These are phyloP conservation scores for Odonthalia washingtoniensis DNA, from an alignment of 31 red algal species.

Conservation along the genomic window DNA sequence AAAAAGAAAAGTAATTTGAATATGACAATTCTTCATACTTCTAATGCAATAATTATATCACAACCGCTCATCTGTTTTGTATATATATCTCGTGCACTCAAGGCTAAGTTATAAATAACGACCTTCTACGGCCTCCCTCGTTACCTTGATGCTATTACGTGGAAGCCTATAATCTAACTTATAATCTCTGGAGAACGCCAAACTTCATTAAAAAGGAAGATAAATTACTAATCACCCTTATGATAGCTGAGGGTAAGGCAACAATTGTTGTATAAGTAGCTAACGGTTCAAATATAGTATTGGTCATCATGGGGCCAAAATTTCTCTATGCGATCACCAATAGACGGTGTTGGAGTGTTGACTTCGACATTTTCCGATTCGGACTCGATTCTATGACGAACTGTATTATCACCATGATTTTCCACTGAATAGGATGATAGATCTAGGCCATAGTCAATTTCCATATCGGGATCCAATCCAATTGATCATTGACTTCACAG, in stretches of 20 bases:
- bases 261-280: neutral
- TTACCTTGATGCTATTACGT: too few species aligned
- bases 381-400: neutral
- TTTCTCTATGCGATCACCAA: neutral
- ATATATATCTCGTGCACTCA: too few species aligned
- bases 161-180: too few species aligned
- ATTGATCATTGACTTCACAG: neutral
- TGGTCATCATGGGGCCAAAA: neutral
- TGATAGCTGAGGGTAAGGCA: neutral
- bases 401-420: neutral
- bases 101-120: too few species aligned
- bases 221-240: neutral
- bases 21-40: too few species aligned
- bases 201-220: neutral
- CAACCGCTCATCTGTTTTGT: too few species aligned
- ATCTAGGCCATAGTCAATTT: neutral
- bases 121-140: too few species aligned
- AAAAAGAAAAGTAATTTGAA: too few species aligned
- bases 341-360: neutral
- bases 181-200: neutral
- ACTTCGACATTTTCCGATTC: neutral
- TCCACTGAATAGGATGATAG: neutral
- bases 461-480: neutral
- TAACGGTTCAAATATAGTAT: neutral
- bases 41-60: too few species aligned